Conservation (phyloP, 257 asterid species). For the Vinca minor region DNA sequence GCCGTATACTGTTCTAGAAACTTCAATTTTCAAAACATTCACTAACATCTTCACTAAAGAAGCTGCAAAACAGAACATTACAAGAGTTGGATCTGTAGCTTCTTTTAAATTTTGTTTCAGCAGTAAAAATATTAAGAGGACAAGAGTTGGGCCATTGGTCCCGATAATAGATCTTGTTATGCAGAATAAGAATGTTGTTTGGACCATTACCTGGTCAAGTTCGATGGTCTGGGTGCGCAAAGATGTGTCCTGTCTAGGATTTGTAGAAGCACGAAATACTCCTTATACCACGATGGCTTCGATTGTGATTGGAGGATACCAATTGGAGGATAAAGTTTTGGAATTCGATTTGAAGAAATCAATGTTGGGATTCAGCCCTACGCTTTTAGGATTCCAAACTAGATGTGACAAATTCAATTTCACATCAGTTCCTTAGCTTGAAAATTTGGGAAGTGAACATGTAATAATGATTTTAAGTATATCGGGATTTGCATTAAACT, state of each 20-base stretch:
- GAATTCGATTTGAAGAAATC: slow-evolving; percentile 60
- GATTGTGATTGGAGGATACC: slow-evolving; percentile 51
- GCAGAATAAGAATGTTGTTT: slow-evolving; percentile 37
- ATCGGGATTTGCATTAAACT: too few species aligned
- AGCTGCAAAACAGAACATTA: slow-evolving; percentile 33
- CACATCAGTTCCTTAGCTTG: slow-evolving; percentile 27
- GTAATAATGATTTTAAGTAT: too few species aligned
- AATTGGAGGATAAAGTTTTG: slow-evolving; percentile 41
- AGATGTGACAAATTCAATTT: slow-evolving; percentile 71
- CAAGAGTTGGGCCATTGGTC: slow-evolving; percentile 48
- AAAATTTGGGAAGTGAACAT: background rate
- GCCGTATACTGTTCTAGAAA: slow-evolving; percentile 42
- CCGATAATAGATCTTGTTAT: slow-evolving; percentile 43
- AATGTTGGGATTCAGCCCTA: slow-evolving; percentile 44
- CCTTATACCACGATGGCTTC: slow-evolving; percentile 53
- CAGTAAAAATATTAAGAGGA: slow-evolving; percentile 22
- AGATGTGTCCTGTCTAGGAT: slow-evolving; percentile 36
- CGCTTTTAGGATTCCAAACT: slow-evolving; percentile 34
- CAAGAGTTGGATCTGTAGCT: slow-evolving; percentile 24
- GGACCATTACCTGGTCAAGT: slow-evolving; percentile 53
- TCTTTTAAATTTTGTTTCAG: slow-evolving; percentile 57
- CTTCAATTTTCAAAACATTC: slow-evolving; percentile 32
- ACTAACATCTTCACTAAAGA: slow-evolving; percentile 18
- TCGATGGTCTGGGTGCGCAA: slow-evolving; percentile 50
- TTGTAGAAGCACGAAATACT: slow-evolving; percentile 41